Conservation (phyloP, 2,329 filamentous ascomycete genomes). For the Hirsutella rhossiliensis region DNA sequence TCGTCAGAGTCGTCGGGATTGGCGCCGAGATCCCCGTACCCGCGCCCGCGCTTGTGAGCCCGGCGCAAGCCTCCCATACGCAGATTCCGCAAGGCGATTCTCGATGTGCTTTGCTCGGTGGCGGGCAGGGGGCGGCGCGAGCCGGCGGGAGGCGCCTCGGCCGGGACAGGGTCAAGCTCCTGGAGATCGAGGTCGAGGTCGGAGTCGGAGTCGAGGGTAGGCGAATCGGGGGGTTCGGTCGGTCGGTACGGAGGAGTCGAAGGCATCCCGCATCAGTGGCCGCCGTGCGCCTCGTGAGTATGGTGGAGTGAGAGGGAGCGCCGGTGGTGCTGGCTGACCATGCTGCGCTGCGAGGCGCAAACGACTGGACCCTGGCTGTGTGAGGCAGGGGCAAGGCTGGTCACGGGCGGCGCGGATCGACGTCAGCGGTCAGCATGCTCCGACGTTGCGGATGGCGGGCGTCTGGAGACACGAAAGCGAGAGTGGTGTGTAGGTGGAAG, state of each 20-base stretch:
- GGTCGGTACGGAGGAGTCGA: conserved; percentile 36
- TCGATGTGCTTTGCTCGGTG: conserved; percentile 33
- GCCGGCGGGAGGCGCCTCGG: conserved; percentile 18
- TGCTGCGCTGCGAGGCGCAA: conserved; percentile 6
- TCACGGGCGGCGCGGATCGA: conserved; percentile 1
- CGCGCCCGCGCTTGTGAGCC: conserved; percentile 38
- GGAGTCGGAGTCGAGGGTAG: conserved; percentile 60
- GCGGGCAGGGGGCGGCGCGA: conserved; percentile 15
- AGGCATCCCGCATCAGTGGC: conserved; percentile 39
- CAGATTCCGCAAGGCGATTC: conserved; percentile 60
- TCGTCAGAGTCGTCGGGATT: conserved; percentile 49
- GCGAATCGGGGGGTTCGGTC: conserved; percentile 52
- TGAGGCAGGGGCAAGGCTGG: neutral
- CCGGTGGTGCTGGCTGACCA: conserved; percentile 8
- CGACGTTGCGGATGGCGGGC: too few species aligned
- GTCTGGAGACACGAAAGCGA: too few species aligned
- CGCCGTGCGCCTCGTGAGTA: conserved; percentile 4
- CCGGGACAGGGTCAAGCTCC: conserved; percentile 60
- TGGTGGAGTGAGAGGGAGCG: conserved; percentile 6
- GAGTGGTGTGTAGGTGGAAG: too few species aligned
- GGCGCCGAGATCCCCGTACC: conserved; percentile 49
- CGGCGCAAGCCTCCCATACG: conserved; percentile 54
- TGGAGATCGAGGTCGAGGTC: conserved; percentile 63
- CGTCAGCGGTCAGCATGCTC: neutral
- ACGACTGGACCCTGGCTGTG: neutral